Evolutionary conservation across 1,139 yeast genomes (phyloP), one percentile per base, ranked within the genome.

Genomic region (Pichia sp.): DNA sequence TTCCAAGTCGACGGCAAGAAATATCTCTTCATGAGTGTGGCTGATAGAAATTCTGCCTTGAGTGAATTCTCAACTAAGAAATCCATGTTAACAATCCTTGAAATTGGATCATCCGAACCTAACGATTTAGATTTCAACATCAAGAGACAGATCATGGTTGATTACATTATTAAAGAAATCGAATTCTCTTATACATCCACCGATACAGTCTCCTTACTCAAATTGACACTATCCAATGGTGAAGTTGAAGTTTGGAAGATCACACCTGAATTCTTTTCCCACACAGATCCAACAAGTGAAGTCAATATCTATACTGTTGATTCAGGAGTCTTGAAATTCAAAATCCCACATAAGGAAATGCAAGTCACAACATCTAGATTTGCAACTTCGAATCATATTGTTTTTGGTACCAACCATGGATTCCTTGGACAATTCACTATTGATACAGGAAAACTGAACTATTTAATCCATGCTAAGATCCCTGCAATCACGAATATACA

Each of bases 341-440:
- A n/a, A 15, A 38, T 22, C 24, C 43, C 12, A 44, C 43, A 43
- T 17, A 45, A 32, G 17, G 31, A 34, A 28, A 37, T 33, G 38
- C 33, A 41, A 21, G 49, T 49, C 17, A 51, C 48, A 27, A 38
- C 52, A 1, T 47, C 51, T 9, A 32, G 50, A 2, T 49, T 51
- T 34, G 10, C 81, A 11, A 75, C 79, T 5, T 59, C 71, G 4
- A 68, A 72, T 3, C 69, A 67, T 9, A 58, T 89, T 2, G 60
- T 84, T 1, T 79, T 81, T 30, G 96, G 96, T 0, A 74, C 83
- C 8, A 66, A 73, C 1, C 77, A 79, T 48, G 97, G 97, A 0
- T 71, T 70, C 33, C 65, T 89, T 8, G 83, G 83, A 0, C 94
- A 86, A 58, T 83, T 77, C 57, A 70, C 76, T 27, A 38, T 46